A percentile compares a stretch with the other conserved stretches of the same genome.
These are phyloP conservation scores for Aureobasidium sp. DNA, from an alignment of 2,329 filamentous ascomycete species.

Conservation along the genomic window DNA sequence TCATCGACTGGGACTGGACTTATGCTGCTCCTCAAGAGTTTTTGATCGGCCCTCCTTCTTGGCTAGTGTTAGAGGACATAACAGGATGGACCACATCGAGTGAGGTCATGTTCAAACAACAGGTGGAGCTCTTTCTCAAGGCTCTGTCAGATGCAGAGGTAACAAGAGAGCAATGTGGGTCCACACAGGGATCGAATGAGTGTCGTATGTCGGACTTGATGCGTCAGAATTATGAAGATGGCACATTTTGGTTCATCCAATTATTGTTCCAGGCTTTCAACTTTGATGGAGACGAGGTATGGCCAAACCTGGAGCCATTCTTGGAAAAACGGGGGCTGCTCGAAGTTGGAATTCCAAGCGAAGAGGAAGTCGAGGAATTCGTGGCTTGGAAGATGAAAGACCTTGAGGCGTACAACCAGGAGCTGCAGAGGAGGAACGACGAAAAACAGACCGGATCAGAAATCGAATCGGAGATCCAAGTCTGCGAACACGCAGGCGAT, in stretches of 20 bases:
- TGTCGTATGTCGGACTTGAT: background rate
- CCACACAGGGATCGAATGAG: background rate
- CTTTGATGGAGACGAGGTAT: background rate
- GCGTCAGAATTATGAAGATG: background rate
- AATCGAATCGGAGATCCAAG: background rate
- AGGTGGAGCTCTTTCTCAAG: background rate
- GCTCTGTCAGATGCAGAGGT: background rate
- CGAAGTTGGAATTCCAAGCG: background rate
- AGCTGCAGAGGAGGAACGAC: background rate
- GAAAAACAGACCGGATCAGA: background rate
- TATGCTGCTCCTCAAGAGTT: slow-evolving; percentile 20
- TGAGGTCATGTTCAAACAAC: background rate
- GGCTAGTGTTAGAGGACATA: background rate
- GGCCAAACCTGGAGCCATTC: background rate
- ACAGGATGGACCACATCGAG: background rate
- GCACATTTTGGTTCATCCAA: background rate
- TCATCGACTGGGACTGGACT: slow-evolving; percentile 23
- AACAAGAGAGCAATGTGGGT: background rate
- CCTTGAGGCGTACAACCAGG: background rate
- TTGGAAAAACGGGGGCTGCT: background rate
- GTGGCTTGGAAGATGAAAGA: background rate
- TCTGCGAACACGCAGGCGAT: background rate
- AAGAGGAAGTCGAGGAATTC: background rate
- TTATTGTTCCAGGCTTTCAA: background rate
- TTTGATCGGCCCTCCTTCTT: slow-evolving; percentile 18